Conservation (phyloP, 2,329 filamentous ascomycete species). For the Fusarium duplospermum region DNA sequence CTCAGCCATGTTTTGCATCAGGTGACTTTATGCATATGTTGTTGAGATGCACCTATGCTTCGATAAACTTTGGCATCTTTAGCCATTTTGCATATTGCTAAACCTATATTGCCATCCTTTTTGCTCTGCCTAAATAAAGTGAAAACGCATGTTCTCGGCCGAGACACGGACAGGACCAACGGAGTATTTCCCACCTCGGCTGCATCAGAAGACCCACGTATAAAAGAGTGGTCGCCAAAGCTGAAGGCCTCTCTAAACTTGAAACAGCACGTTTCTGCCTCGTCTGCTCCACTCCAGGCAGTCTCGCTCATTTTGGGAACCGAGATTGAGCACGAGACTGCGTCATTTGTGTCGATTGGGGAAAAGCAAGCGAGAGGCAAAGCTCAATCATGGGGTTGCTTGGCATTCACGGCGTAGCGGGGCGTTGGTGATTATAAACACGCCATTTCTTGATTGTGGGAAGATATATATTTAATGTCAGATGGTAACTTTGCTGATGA, state of each 20-base stretch:
- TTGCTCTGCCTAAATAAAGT: neutral
- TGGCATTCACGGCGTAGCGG: neutral
- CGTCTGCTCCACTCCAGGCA: neutral
- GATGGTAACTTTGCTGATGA: neutral
- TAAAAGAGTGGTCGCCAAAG: neutral
- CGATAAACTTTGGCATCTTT: neutral
- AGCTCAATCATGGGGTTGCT: neutral
- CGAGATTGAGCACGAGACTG: neutral
- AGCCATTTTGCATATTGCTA: neutral
- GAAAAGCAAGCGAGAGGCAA: neutral
- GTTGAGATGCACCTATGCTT: neutral
- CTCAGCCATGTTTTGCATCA: neutral
- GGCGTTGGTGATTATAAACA: neutral
- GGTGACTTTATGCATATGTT: neutral
- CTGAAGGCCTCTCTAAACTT: neutral
- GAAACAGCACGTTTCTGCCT: neutral
- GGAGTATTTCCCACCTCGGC: neutral
- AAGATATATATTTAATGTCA: neutral
- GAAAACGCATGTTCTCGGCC: neutral
- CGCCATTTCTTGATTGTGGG: neutral
- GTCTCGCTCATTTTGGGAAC: neutral
- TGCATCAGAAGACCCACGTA: neutral
- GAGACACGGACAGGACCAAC: neutral
- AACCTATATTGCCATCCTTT: neutral
- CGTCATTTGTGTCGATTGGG: neutral